These are phyloP conservation scores for Cadophora sp. DNA, from an alignment of 2,329 filamentous ascomycete genomes.

Conservation along the genomic window DNA sequence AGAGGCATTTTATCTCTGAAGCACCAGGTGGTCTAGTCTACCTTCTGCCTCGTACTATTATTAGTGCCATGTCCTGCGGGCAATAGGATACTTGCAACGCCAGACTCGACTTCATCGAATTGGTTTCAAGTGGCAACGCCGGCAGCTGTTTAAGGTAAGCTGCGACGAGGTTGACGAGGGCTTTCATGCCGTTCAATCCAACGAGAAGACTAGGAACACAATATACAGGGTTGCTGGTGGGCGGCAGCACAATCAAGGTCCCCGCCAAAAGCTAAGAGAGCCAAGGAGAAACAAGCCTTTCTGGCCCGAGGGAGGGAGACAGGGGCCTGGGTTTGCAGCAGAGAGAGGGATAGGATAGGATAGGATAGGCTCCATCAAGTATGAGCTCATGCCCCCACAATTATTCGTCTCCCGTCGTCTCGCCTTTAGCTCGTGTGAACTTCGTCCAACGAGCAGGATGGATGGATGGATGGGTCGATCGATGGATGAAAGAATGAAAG, in stretches of 20 bases:
- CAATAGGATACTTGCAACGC: background rate
- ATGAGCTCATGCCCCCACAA: too few relatives aligned
- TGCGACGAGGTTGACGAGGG: slow-evolving; percentile 7
- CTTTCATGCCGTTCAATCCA: background rate
- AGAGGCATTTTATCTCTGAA: background rate
- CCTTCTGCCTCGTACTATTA: background rate
- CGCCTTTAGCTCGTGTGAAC: background rate
- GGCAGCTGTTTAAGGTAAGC: background rate
- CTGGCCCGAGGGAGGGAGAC: background rate
- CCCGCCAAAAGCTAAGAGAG: slow-evolving; percentile 8
- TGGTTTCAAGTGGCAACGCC: background rate
- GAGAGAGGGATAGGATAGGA: too few relatives aligned
- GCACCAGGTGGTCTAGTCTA: background rate
- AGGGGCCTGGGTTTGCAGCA: too few relatives aligned
- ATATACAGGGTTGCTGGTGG: background rate
- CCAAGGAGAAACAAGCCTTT: slow-evolving; percentile 14
- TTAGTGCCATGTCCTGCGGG: background rate
- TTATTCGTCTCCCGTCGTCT: background rate
- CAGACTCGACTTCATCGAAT: background rate
- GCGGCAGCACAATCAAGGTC: background rate
- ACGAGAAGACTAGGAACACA: background rate
- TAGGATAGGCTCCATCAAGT: too few relatives aligned
- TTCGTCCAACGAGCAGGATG: too few relatives aligned
- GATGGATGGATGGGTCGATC: too few relatives aligned
- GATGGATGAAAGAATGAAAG: too few relatives aligned